These are phyloP conservation scores for Leccinum rimulosum DNA, from an alignment of 768 basidiomycete species.

Conservation along the genomic window DNA sequence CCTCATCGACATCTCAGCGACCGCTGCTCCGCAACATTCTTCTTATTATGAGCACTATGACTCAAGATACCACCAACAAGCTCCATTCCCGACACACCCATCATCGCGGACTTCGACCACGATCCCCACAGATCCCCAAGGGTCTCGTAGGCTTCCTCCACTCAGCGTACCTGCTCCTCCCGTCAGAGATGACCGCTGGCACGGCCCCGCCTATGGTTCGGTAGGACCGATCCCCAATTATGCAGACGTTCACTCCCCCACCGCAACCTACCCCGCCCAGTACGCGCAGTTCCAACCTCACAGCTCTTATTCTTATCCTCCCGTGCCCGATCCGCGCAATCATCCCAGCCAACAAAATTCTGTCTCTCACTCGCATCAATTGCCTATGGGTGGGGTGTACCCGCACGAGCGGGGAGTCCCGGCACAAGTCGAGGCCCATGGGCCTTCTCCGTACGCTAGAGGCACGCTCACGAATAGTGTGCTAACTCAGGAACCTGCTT, in stretches of 20 bases:
- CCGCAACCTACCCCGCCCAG: constrained; percentile 56
- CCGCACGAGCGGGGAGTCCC: constrained; percentile 36
- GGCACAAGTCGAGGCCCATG: constrained; percentile 38
- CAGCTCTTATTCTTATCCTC: constrained; percentile 31
- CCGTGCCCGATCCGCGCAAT: constrained; percentile 37
- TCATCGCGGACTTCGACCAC: constrained; percentile 49
- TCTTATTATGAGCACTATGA: constrained; percentile 58
- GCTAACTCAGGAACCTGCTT: constrained; percentile 34
- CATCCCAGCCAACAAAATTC: constrained; percentile 26
- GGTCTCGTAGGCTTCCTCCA: constrained; percentile 60
- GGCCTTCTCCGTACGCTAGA: constrained; percentile 53
- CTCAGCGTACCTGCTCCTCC: constrained; percentile 41
- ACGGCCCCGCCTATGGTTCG: constrained; percentile 37
- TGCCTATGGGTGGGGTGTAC: constrained; percentile 27
- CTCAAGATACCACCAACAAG: constrained; percentile 40
- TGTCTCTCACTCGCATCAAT: constrained; percentile 28
- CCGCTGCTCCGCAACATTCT: constrained; percentile 47
- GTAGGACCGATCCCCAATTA: constrained; percentile 36
- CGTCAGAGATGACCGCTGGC: constrained; percentile 52
- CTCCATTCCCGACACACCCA: constrained; percentile 44
- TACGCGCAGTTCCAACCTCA: constrained; percentile 49
- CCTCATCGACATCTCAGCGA: constrained; percentile 11
- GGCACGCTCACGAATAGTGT: constrained; percentile 29
- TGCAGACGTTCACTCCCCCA: constrained; percentile 57
- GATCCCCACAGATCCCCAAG: constrained; percentile 45